Evolutionary conservation across 2,329 filamentous ascomycete species (phyloP), one percentile per base, ranked within the genome.

Genomic region (Fusarium illudens): DNA sequence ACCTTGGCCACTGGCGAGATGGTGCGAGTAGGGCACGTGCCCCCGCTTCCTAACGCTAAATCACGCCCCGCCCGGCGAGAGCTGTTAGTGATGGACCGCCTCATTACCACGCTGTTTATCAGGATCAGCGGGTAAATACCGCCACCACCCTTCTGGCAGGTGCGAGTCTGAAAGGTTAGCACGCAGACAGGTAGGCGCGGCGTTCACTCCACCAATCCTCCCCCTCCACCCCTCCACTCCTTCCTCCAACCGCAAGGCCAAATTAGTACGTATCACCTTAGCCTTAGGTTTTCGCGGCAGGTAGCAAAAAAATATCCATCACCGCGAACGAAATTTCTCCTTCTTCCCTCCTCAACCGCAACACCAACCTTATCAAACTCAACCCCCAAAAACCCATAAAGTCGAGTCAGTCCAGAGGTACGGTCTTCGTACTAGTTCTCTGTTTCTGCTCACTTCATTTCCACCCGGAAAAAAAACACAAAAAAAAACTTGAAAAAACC

Each of bases 401-500:
- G 79, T 80, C 79, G 78, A 81, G 77, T 75, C 77, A 81, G 81
- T 82, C 83, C 83, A 83, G 84, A 83, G 85, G 84, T 85, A 83
- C 85, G 84, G 81, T 82, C 80, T 78, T 84, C 83, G 84, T 85
- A 82, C 84, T 84, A 81, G 78, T 82, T 85, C 83, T 86, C 84
- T 88, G 85, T 85, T 84, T 85, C 86, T 83, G 81, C 82, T 83
- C 83, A 80, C 80, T 81, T 84, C 81, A 65, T 81, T 82, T 76
- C 77, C 79, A 79, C 78, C 79, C 78, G 79, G 65, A 77, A 82
- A 81, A 86, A 86, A 85, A 80, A 79, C 79, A 80, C 75, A 79
- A 84, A 87, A 88, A 88, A 89, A 89, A 87, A 75, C 76, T 80
- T 81, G 84, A 86, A 88, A 87, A 80, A 79, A 78, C 70, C 76